Conservation (phyloP, 2,329 filamentous ascomycete species). For the Monosporascus sp. region DNA sequence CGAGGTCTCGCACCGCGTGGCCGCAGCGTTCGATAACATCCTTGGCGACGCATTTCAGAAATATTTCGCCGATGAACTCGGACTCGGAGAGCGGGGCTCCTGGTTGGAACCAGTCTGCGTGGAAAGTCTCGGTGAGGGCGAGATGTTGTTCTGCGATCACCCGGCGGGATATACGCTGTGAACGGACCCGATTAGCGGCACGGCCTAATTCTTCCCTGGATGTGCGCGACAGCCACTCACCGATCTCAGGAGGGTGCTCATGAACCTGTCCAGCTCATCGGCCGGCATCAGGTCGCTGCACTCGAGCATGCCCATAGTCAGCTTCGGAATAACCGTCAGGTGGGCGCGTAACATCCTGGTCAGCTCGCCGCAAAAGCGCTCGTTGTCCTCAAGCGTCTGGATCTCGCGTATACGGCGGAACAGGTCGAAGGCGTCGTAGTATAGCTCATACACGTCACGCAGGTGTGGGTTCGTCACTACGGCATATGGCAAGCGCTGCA, state of each 20-base stretch:
- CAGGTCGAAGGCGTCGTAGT: slow-evolving; percentile 92
- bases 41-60: slow-evolving; percentile 84
- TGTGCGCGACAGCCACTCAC: slow-evolving; percentile 42
- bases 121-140: slow-evolving; percentile 88
- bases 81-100: slow-evolving; percentile 65
- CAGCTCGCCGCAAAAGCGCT: slow-evolving; percentile 75
- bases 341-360: slow-evolving; percentile 78
- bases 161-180: slow-evolving; percentile 81
- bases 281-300: slow-evolving; percentile 77
- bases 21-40: slow-evolving; percentile 85
- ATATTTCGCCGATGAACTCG: slow-evolving; percentile 93
- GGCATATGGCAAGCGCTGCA: slow-evolving; percentile 92
- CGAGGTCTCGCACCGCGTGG: slow-evolving; percentile 67
- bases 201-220: too few relatives aligned
- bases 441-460: slow-evolving; percentile 90
- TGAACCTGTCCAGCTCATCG: slow-evolving; percentile 82
- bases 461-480: slow-evolving; percentile 95
- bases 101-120: slow-evolving; percentile 83
- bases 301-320: slow-evolving; percentile 91
- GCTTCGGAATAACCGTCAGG: slow-evolving; percentile 84
- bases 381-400: slow-evolving; percentile 82
- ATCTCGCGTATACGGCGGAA: slow-evolving; percentile 82
- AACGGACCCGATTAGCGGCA: too few relatives aligned
- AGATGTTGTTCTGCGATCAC: slow-evolving; percentile 98
- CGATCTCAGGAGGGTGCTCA: slow-evolving; percentile 88